Percentiles rank a stretch among this genome's conserved stretches.
These are phyloP conservation scores for Sporothrix protearum DNA, from an alignment of 2,329 filamentous ascomycete genomes.

Conservation along the genomic window DNA sequence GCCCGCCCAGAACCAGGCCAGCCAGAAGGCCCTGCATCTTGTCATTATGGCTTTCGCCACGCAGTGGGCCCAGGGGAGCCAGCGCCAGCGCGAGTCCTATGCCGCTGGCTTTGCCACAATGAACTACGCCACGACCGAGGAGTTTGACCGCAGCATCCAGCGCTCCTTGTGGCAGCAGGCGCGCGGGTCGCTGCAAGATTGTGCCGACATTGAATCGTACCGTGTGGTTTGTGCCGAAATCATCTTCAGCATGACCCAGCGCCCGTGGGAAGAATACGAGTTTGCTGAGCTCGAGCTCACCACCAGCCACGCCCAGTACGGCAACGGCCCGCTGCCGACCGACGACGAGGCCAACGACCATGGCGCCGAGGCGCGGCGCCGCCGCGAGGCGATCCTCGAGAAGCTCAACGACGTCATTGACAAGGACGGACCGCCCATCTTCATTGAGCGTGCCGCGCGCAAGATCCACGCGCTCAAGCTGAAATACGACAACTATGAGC, in stretches of 20 bases:
- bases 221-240: slow-evolving; percentile 40
- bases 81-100: slow-evolving; percentile 30
- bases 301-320: slow-evolving; percentile 12
- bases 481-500: slow-evolving; percentile 33
- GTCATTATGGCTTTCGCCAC: slow-evolving; percentile 52
- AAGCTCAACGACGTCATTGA: slow-evolving; percentile 28
- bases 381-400: slow-evolving; percentile 22
- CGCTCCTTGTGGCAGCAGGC: slow-evolving; percentile 41
- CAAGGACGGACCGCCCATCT: slow-evolving; percentile 36
- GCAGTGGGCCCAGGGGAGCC: slow-evolving; percentile 46
- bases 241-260: slow-evolving; percentile 40
- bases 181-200: slow-evolving; percentile 37
- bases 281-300: slow-evolving; percentile 21
- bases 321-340: background rate
- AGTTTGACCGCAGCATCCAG: slow-evolving; percentile 41
- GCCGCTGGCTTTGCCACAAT: slow-evolving; percentile 22
- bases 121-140: slow-evolving; percentile 30
- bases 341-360: background rate
- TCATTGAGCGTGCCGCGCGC: slow-evolving; percentile 39
- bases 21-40: slow-evolving; percentile 45
- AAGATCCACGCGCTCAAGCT: slow-evolving; percentile 41
- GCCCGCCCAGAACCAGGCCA: slow-evolving; percentile 42
- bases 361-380: background rate
- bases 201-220: slow-evolving; percentile 38
- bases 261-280: slow-evolving; percentile 31